These are phyloP conservation scores for Bryum argenteum DNA, from an alignment of 225 moss, liverwort and hornwort genomes.

Conservation along the genomic window DNA sequence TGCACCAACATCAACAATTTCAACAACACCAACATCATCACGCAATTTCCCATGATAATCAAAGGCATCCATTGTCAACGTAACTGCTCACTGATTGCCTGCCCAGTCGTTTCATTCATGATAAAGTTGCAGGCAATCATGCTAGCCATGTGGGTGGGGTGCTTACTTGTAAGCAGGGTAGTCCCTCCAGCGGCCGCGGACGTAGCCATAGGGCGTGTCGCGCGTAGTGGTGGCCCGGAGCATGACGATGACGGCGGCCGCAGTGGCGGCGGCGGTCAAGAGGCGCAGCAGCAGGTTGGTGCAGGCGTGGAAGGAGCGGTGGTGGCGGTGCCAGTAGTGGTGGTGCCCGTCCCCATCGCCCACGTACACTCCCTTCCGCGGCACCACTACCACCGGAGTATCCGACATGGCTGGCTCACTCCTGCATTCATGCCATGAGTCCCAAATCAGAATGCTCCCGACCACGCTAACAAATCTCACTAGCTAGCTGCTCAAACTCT, in stretches of 20 bases:
- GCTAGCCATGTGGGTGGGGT: background rate
- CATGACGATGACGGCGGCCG: slow-evolving; percentile 47
- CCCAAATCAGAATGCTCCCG: too few relatives aligned
- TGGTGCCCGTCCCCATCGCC: slow-evolving; percentile 37
- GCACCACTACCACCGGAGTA: slow-evolving; percentile 41
- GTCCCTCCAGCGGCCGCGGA: slow-evolving; percentile 46
- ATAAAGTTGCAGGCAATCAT: too few relatives aligned
- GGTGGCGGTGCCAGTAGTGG: slow-evolving; percentile 32
- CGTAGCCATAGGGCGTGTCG: slow-evolving; percentile 18
- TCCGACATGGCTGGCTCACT: slow-evolving; percentile 41
- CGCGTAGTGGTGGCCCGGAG: slow-evolving; percentile 30
- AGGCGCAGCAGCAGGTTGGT: slow-evolving; percentile 40
- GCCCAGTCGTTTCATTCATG: too few relatives aligned
- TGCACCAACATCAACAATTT: slow-evolving; percentile 27
- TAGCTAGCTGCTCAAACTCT: too few relatives aligned
- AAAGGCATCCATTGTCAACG: too few relatives aligned
- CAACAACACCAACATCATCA: background rate
- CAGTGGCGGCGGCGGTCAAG: slow-evolving; percentile 46
- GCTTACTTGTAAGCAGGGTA: slow-evolving; percentile 48
- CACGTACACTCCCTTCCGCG: slow-evolving; percentile 46
- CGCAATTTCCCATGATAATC: too few relatives aligned
- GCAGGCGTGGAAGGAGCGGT: slow-evolving; percentile 40
- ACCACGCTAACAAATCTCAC: too few relatives aligned
- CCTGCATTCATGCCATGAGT: background rate
- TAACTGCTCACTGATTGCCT: too few relatives aligned